phyloP scores from a whole-genome alignment of 176 grass and related monocot genomes.

The Oryza nivara region DNA sequence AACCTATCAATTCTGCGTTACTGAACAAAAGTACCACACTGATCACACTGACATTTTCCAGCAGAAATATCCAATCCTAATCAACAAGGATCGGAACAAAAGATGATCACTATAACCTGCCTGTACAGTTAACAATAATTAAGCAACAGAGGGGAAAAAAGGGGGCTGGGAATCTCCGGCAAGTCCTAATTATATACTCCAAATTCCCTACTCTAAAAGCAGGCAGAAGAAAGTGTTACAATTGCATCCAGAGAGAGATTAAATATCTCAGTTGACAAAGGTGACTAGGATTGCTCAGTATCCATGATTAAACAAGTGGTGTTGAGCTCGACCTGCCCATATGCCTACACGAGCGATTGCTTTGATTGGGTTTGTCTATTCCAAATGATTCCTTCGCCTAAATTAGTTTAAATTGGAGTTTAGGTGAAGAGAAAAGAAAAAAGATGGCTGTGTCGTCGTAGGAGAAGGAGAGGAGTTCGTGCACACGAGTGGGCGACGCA shows the following conservation, averaged over 20 bases:
- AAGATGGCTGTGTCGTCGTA: constrained; percentile 36
- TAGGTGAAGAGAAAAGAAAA: constrained; percentile 29
- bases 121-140: constrained; percentile 4
- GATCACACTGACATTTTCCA: neutral
- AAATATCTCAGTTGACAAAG: constrained; percentile 44
- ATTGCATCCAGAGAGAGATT: constrained; percentile 11
- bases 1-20: neutral
- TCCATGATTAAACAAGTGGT: constrained; percentile 11
- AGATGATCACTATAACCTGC: neutral
- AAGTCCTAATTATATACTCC: constrained; percentile 32
- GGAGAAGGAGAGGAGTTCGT: constrained; percentile 59
- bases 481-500: constrained; percentile 65
- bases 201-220: constrained; percentile 33
- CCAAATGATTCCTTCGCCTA: constrained; percentile 12
- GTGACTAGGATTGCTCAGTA: constrained; percentile 36
- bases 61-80: constrained; percentile 1
- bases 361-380: constrained; percentile 43
- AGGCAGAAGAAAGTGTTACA: neutral
- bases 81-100: constrained; percentile 10
- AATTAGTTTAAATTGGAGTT: constrained; percentile 8
- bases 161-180: constrained; percentile 31
- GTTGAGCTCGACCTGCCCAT: constrained; percentile 42
- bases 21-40: neutral
- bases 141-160: neutral
- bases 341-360: constrained; percentile 46